phyloP scores from a whole-genome alignment of 345 rosid genomes.

The Syzygium jambos region DNA sequence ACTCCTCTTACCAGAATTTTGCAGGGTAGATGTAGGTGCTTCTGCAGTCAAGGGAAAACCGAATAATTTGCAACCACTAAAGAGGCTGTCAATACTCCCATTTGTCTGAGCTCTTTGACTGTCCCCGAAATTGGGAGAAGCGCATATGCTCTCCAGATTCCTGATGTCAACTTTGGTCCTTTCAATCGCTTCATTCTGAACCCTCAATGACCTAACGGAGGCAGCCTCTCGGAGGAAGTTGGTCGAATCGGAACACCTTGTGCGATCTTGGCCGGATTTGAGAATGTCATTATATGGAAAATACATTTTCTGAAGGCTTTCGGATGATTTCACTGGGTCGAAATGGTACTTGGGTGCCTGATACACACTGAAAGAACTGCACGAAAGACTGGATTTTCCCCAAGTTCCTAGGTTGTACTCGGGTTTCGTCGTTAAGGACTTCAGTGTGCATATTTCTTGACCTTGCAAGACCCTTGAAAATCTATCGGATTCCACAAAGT shows the following conservation, averaged over 20 bases:
- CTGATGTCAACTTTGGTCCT: conserved; percentile 26
- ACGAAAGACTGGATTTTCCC: conserved; percentile 37
- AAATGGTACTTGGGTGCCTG: conserved; percentile 39
- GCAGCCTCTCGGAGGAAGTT: conserved; percentile 28
- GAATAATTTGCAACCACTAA: conserved; percentile 65
- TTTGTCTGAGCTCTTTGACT: conserved; percentile 29
- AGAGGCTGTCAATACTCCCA: conserved; percentile 22
- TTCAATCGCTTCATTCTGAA: conserved; percentile 21
- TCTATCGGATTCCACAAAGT: conserved; percentile 54
- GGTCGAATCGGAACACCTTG: conserved; percentile 17
- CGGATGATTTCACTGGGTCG: conserved; percentile 37
- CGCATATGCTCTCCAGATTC: conserved; percentile 20
- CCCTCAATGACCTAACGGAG: conserved; percentile 10
- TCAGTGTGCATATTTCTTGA: conserved; percentile 84
- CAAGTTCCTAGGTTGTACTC: conserved; percentile 46
- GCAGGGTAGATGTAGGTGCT: conserved; percentile 33
- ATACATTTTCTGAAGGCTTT: conserved; percentile 30
- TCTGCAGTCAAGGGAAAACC: conserved; percentile 70
- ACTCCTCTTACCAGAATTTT: conserved; percentile 75
- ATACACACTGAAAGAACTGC: conserved; percentile 31
- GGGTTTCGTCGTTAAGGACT: conserved; percentile 42
- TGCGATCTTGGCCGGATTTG: conserved; percentile 24
- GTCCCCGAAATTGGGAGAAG: conserved; percentile 26
- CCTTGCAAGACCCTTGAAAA: conserved; percentile 97
- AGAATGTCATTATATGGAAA: conserved; percentile 33